These are phyloP conservation scores for Homolaphlyctis polyrhiza DNA, from an alignment of 371 early-diverging fungal species.

Conservation along the genomic window DNA sequence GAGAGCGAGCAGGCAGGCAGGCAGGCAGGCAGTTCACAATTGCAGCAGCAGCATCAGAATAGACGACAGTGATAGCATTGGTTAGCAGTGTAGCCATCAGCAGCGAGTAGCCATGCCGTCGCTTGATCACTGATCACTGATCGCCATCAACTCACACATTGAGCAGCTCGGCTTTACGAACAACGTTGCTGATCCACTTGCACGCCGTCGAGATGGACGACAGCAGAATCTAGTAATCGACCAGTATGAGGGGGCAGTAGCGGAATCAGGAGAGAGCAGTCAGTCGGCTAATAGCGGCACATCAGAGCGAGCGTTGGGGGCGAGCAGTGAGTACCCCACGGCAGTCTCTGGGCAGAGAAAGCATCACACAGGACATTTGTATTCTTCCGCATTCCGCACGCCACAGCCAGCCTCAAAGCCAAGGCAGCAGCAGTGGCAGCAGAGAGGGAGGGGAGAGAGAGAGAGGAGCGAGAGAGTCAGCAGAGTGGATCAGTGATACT, in stretches of 20 bases:
- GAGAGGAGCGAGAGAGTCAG: no score
- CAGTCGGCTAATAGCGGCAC: not conserved
- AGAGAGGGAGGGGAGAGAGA: not conserved
- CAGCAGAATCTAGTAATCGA: slow-evolving; percentile 63
- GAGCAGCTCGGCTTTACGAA: slow-evolving; percentile 92
- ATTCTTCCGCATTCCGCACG: no score
- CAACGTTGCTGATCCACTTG: slow-evolving; percentile 95
- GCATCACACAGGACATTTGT: no score
- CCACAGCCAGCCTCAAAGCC: not conserved
- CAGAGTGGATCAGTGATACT: no score
- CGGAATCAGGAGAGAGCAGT: no score
- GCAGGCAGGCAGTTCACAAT: not conserved
- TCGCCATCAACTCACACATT: slow-evolving; percentile 68
- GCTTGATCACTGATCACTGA: not conserved
- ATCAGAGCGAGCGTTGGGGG: not conserved
- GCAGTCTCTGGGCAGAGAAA: no score
- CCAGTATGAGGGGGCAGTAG: no score
- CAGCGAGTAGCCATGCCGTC: not conserved
- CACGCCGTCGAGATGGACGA: slow-evolving; percentile 90
- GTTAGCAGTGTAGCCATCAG: not conserved
- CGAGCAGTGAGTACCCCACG: not conserved
- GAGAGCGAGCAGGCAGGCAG: not conserved
- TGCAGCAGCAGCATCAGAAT: not conserved
- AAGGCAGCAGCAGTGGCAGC: not conserved
- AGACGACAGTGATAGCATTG: not conserved